Conservation (phyloP, 2,329 filamentous ascomycete genomes). For the Xylariaceae sp. region DNA sequence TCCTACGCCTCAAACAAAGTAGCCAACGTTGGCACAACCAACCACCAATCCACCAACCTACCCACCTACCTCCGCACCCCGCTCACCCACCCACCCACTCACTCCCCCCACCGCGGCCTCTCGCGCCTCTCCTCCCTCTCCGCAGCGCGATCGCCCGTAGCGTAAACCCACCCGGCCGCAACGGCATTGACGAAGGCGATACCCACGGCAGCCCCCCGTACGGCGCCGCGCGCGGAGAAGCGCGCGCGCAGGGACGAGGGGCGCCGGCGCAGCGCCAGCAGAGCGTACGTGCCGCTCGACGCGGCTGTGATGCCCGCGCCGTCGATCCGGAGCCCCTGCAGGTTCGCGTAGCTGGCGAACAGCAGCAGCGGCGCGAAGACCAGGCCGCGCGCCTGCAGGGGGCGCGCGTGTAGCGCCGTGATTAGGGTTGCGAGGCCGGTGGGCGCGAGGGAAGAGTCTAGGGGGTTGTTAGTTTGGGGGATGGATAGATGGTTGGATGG, state of each 20-base stretch:
- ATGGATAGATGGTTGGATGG: slow-evolving; percentile 3
- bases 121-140: slow-evolving; percentile 53
- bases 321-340: slow-evolving; percentile 61
- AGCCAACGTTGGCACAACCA: too few relatives aligned
- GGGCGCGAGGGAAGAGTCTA: slow-evolving; percentile 58
- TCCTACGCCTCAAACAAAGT: too few relatives aligned
- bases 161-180: slow-evolving; percentile 56
- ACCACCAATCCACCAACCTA: not conserved
- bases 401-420: slow-evolving; percentile 58
- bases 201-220: slow-evolving; percentile 54
- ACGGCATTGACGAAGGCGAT: slow-evolving; percentile 52
- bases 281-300: slow-evolving; percentile 59
- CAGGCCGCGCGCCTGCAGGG: slow-evolving; percentile 54
- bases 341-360: slow-evolving; percentile 61
- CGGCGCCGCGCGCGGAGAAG: slow-evolving; percentile 51
- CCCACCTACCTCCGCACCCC: not conserved
- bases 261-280: slow-evolving; percentile 55
- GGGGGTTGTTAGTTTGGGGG: not conserved
- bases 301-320: slow-evolving; percentile 59
- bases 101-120: slow-evolving; percentile 55
- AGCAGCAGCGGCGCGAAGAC: slow-evolving; percentile 55
- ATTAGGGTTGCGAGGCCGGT: slow-evolving; percentile 60
- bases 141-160: slow-evolving; percentile 51
- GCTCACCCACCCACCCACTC: slow-evolving; percentile 11
- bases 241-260: slow-evolving; percentile 37